Base-by-base conservation (phyloP, 768 basidiomycete species). In the Boletus rubescentipes region DNA sequence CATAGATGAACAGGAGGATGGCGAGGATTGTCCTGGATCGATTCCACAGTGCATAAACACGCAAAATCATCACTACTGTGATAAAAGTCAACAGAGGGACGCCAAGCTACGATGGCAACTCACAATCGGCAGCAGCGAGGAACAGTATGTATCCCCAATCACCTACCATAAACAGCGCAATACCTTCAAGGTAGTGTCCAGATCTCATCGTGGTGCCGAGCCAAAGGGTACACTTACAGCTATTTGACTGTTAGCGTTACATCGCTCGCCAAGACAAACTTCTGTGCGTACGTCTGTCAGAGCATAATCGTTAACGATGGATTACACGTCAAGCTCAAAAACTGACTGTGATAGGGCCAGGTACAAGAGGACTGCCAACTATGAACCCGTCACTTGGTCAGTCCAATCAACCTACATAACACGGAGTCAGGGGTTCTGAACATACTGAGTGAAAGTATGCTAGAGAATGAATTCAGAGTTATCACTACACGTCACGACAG, bases 31-130 rank as follows among this genome's bases (percentile, higher is more conserved):
- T 21, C 12, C 14, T 53, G 15, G 61, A 62, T 18, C 31, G 50
- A 21, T 30, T 11, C 46, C 49, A 58, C 35, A 61, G 58, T 26
- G 56, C 41, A 21, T 61, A 55, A 1, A 62, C 49, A 6, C 60
- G 60, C 15, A 62, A 36, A 7, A 59, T 32, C 61, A 62, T 62
- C 38, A 62, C 16, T 7, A 59, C 61, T 62, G 11, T 23, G 4
- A 6, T 10, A 20, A 1, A 14, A 31, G 2, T 51, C 8, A 30
- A 20, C 12, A 5, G n/a, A 14, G 2, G 2, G n/a, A n/a, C 31
- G 5, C 3, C 0, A 29, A 23, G 16, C n/a, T 11, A 0, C 2
- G 18, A 6, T 26, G 9, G 7, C 0, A 10, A 36, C 60, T 58
- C 49, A 62, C 61, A 1, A 45, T 62, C 54, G 1, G 53, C 46